Evolutionary conservation across 2,329 filamentous ascomycete species (phyloP), one percentile per base, ranked within the genome.

Genomic region (Macrophomina tecta): DNA sequence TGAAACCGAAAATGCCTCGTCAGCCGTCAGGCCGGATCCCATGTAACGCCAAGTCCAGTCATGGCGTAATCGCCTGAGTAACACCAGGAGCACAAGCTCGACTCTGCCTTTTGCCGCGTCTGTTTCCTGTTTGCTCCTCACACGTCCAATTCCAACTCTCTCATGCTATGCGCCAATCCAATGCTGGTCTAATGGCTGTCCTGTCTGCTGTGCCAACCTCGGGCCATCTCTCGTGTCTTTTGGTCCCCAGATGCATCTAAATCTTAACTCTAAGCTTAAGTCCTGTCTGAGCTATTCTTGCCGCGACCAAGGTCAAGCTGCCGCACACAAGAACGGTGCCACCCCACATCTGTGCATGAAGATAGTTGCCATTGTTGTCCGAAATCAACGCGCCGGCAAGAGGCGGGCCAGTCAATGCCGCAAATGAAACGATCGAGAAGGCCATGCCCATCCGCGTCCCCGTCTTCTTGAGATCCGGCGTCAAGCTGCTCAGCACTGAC

Each of bases 391-490:
- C 76, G 2, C 76, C 76, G 1, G 75, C 76, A n/a, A 78, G 61
- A 34, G 76, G 76, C 30, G 74, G 74, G 2, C 76, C 76, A 2
- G 75, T 77, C 62, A 78, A 72, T 30, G 72, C 73, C 18, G 75
- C 73, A 48, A 78, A 73, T n/a, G 73, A 74, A 32, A 77, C 75
- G 52, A 78, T 72, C 4, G 73, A 76, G 64, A 78, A 78, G 1
- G 73, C 74, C 76, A 78, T 78, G 3, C 76, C 76, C 73, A 77
- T 77, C 48, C 76, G 71, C 34, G 74, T 72, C 2, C 76, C 76
- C 1, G 69, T 69, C 65, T 78, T 77, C 64, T 75, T 76, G 66
- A 76, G 30, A 62, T 78, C 76, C 9, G 68, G 69, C 5, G 69
- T 70, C 53, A 65, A 34, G 63, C 62, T 70, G 51, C 73, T 58